phyloP scores from a whole-genome alignment of 805 yeast species.

The Saccharomycopsis fibuligera region DNA sequence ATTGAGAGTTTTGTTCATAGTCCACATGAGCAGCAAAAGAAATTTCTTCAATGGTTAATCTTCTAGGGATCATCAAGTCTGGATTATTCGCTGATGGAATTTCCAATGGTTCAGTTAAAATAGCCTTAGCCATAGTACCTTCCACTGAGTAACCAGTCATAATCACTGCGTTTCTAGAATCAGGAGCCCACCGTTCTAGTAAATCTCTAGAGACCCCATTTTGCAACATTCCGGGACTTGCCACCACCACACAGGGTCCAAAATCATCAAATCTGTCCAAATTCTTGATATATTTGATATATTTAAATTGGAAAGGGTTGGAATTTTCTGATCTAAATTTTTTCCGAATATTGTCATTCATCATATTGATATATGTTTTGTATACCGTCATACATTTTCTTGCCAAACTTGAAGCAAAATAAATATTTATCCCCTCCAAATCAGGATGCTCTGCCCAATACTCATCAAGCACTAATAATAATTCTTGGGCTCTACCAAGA shows the following conservation, averaged over 20 bases:
- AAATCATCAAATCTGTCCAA: conserved; percentile 84
- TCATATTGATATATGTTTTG: conserved; percentile 93
- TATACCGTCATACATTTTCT: conserved; percentile 96
- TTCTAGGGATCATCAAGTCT: conserved; percentile 77
- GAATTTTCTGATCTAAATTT: conserved; percentile 70
- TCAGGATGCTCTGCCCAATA: conserved; percentile 87
- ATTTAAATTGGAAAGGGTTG: conserved; percentile 88
- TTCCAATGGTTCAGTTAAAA: conserved; percentile 84
- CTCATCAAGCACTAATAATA: conserved; percentile 83
- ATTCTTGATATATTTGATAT: conserved; percentile 70
- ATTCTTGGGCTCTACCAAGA: conserved; percentile 93
- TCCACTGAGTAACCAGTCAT: conserved; percentile 97
- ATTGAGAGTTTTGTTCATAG: conserved; percentile 85
- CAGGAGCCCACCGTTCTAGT: conserved; percentile 96
- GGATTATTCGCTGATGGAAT: conserved; percentile 80
- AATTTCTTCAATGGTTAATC: conserved; percentile 83
- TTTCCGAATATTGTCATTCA: conserved; percentile 85
- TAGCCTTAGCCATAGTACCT: conserved; percentile 93
- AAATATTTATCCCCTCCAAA: conserved; percentile 73
- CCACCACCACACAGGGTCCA: conserved; percentile 93
- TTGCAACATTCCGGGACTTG: conserved; percentile 98
- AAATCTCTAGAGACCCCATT: conserved; percentile 90
- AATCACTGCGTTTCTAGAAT: conserved; percentile 78
- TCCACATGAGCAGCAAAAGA: conserved; percentile 99
- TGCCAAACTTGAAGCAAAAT: conserved; percentile 89